Percentiles rank a stretch among this genome's conserved stretches.
Evolutionary conservation across 441 rosid genomes (phyloP).

Genomic region (Bocquillonia castaneifolia): DNA sequence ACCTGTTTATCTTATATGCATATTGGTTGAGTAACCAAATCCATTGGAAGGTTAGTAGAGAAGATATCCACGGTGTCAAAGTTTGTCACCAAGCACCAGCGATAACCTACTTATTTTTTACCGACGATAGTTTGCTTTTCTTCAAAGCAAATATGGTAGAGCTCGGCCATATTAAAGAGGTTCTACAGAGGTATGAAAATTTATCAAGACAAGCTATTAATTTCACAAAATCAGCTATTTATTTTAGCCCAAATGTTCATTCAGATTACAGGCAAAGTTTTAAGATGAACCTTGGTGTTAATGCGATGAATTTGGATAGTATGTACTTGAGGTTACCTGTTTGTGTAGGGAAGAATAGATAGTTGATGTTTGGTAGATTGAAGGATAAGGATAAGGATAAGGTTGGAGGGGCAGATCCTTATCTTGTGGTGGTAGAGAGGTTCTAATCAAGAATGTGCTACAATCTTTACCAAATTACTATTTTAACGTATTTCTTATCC

Average conservation of each 20-base stretch:
- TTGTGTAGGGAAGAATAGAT: too few species aligned
- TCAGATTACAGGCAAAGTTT: neutral
- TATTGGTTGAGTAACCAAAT: neutral
- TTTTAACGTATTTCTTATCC: too few species aligned
- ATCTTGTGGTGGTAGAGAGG: too few species aligned
- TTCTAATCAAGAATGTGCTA: too few species aligned
- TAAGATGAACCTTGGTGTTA: neutral
- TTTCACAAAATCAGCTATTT: neutral
- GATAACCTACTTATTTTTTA: neutral
- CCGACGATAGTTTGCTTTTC: neutral
- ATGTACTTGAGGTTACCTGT: too few species aligned
- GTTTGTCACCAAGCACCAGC: neutral
- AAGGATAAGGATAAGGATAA: too few species aligned
- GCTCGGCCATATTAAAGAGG: neutral
- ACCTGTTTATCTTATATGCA: neutral
- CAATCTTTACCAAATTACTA: too few species aligned
- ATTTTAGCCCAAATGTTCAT: neutral
- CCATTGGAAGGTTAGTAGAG: neutral
- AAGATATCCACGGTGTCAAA: neutral
- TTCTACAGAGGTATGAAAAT: neutral
- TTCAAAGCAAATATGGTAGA: neutral
- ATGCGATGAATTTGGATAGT: too few species aligned
- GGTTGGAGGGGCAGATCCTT: too few species aligned
- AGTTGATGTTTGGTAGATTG: too few species aligned
- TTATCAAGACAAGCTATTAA: neutral